Conservation (phyloP, 192 early-diverging fungal genomes). For the Podila verticillata region DNA sequence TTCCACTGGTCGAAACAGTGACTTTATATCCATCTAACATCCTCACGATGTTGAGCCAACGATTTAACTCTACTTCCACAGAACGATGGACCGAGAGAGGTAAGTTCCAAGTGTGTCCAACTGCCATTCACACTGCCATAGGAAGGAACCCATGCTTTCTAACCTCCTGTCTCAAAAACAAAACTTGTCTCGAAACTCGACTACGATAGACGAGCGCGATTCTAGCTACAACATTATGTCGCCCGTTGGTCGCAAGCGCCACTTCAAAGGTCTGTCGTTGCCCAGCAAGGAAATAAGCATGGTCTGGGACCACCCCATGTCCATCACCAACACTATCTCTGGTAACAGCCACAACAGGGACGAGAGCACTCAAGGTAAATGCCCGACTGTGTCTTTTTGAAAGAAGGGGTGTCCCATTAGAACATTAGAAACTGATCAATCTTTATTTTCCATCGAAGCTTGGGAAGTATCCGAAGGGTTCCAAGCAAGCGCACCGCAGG, state of each 20-base stretch:
- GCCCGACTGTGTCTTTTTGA: too few relatives aligned
- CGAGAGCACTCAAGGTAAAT: background rate
- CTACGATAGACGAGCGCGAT: slow-evolving; percentile 17
- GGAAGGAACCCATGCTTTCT: background rate
- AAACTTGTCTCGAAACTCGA: background rate
- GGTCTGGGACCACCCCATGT: slow-evolving; percentile 2
- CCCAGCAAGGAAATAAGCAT: slow-evolving; percentile 9
- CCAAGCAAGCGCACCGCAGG: slow-evolving; percentile 4
- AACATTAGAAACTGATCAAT: background rate
- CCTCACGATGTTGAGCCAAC: slow-evolving; percentile 15
- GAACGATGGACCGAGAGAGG: slow-evolving; percentile 19
- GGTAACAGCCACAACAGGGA: background rate
- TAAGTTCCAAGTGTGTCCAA: slow-evolving; percentile 1
- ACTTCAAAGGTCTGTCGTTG: slow-evolving; percentile 23
- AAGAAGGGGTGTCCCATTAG: background rate
- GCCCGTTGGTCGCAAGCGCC: slow-evolving; percentile 18
- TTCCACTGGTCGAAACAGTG: too few relatives aligned
- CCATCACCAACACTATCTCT: slow-evolving; percentile 3
- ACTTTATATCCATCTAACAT: too few relatives aligned
- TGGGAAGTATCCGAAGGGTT: background rate
- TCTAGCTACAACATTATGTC: slow-evolving; percentile 43
- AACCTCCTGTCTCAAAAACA: background rate
- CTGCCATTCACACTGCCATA: too few relatives aligned
- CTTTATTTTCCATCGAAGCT: background rate
- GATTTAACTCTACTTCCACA: slow-evolving; percentile 7